Conservation (phyloP, 371 early-diverging fungal species). For the Lichtheimia corymbifera region DNA sequence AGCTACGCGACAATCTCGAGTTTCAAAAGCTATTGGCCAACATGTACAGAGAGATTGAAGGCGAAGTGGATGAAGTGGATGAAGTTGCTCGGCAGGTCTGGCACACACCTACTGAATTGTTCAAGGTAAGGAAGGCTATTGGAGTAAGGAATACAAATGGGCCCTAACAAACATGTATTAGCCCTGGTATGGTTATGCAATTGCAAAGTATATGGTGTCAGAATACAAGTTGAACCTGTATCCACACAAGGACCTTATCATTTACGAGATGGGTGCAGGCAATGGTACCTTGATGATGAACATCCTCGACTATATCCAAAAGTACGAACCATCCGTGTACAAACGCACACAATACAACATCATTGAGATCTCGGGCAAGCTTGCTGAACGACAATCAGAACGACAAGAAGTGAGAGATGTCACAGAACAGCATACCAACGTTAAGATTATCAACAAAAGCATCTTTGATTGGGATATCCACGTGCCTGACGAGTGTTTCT, state of each 20-base stretch:
- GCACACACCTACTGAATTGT: conserved; percentile 97
- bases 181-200: conserved; percentile 91
- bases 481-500: conserved; percentile 80
- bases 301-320: conserved; percentile 85
- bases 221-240: conserved; percentile 69
- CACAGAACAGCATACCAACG: conserved; percentile 54
- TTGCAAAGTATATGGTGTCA: conserved; percentile 88
- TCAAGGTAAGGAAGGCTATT: conserved; percentile 68
- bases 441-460: conserved; percentile 83
- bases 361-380: conserved; percentile 87
- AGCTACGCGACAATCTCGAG: conserved; percentile 77
- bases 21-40: conserved; percentile 79
- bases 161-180: conserved; percentile 11
- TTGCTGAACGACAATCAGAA: conserved; percentile 73
- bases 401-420: conserved; percentile 51
- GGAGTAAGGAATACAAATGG: background rate
- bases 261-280: conserved; percentile 97
- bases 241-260: conserved; percentile 68
- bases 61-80: conserved; percentile 56
- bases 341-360: conserved; percentile 80
- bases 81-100: conserved; percentile 85
- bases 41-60: conserved; percentile 83
- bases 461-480: conserved; percentile 89
- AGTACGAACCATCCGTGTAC: conserved; percentile 81
- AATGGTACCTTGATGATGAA: conserved; percentile 95